Evolutionary conservation across 2,329 filamentous ascomycete genomes (phyloP).

Genomic region (Botryotinia convoluta): DNA sequence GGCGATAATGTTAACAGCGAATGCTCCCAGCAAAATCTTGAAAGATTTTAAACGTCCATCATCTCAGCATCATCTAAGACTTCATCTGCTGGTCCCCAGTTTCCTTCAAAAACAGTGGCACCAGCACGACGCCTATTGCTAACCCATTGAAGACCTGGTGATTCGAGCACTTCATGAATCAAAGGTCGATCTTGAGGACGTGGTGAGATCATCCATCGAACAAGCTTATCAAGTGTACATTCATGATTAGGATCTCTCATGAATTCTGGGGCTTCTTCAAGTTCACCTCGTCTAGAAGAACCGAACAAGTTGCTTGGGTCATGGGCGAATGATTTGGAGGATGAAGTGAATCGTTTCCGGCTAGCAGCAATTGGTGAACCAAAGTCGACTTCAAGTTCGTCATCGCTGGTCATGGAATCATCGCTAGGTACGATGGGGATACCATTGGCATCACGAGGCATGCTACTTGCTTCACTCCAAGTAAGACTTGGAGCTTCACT

Average conservation of each 20-base stretch:
- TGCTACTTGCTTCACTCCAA: conserved; percentile 68
- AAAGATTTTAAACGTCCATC: conserved; percentile 38
- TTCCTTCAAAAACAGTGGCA: conserved; percentile 94
- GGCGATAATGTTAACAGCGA: conserved; percentile 23
- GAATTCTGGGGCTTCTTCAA: conserved; percentile 71
- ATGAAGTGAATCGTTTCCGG: conserved; percentile 35
- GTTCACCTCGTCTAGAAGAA: conserved; percentile 51
- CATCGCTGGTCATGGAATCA: conserved; percentile 41
- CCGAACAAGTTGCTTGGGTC: conserved; percentile 39
- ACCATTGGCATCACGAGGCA: conserved; percentile 72
- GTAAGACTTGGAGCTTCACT: conserved; percentile 86
- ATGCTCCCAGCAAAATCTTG: conserved; percentile 25
- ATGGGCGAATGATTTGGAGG: conserved; percentile 37
- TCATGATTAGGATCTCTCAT: conserved; percentile 76
- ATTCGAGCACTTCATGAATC: conserved; percentile 68
- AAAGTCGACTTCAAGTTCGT: conserved; percentile 41
- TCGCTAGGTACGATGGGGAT: conserved; percentile 52
- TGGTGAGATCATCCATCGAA: conserved; percentile 83
- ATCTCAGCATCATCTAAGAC: conserved; percentile 42
- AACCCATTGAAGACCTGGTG: conserved; percentile 78
- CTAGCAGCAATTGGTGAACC: conserved; percentile 39
- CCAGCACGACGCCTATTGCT: conserved; percentile 73
- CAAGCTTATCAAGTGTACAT: conserved; percentile 78
- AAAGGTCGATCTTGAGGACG: conserved; percentile 71
- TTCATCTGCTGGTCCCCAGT: conserved; percentile 78